phyloP scores from a whole-genome alignment of 1,139 yeast species.

The Pichia inconspicua region DNA sequence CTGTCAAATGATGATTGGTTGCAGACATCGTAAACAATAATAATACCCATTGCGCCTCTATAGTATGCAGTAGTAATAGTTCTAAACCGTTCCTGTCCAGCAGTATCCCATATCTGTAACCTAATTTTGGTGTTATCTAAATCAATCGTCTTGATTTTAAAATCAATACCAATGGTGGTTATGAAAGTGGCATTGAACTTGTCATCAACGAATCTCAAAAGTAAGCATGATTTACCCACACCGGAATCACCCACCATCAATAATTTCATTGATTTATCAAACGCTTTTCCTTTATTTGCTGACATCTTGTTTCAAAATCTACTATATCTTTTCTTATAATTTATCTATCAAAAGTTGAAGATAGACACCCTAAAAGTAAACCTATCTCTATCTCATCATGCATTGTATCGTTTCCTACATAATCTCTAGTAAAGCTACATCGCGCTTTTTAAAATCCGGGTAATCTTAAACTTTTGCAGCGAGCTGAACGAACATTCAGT shows the following conservation, averaged over 20 bases:
- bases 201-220: constrained; percentile 92
- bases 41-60: constrained; percentile 98
- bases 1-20: constrained; percentile 88
- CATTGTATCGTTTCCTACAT: too few relatives aligned
- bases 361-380: too few relatives aligned
- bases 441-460: background rate
- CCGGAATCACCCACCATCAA: constrained; percentile 93
- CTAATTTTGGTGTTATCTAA: constrained; percentile 88
- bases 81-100: constrained; percentile 97
- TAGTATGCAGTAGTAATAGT: constrained; percentile 97
- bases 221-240: constrained; percentile 92
- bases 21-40: constrained; percentile 91
- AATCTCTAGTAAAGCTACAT: background rate
- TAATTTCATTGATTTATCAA: constrained; percentile 90
- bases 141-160: constrained; percentile 93
- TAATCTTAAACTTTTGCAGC: background rate
- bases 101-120: constrained; percentile 98
- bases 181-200: constrained; percentile 94
- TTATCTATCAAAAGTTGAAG: background rate
- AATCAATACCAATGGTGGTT: constrained; percentile 96
- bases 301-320: constrained; percentile 7
- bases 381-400: background rate
- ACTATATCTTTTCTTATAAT: too few relatives aligned
- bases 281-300: constrained; percentile 27
- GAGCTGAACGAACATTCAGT: background rate